Conservation (phyloP, 2,329 filamentous ascomycete genomes). For the Pyrenochaeta sp. region DNA sequence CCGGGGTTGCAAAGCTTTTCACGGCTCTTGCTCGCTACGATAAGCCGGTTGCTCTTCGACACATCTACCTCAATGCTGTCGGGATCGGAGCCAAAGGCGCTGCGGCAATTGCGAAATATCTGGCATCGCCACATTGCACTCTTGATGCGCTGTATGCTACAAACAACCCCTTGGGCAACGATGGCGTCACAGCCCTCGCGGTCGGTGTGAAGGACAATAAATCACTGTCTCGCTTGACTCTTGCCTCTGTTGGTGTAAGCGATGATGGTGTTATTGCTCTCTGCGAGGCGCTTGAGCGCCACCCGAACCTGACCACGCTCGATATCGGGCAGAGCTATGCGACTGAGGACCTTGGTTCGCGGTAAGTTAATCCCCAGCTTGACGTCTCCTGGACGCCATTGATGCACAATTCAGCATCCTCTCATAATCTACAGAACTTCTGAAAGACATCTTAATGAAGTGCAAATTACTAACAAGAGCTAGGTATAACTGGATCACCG, state of each 20-base stretch:
- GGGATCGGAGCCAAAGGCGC: conserved; percentile 37
- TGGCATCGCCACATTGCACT: conserved; percentile 33
- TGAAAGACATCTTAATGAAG: neutral
- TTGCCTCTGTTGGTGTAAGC: conserved; percentile 57
- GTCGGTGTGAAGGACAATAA: conserved; percentile 29
- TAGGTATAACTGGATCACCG: conserved; percentile 58
- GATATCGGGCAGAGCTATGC: conserved; percentile 59
- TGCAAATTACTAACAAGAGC: neutral
- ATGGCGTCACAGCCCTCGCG: conserved; percentile 30
- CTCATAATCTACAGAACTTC: no score
- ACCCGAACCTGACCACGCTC: conserved; percentile 50
- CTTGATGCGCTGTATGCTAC: conserved; percentile 43
- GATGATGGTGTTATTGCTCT: conserved; percentile 52
- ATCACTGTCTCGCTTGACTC: conserved; percentile 37
- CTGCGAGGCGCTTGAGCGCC: conserved; percentile 47
- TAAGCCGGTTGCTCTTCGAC: conserved; percentile 28
- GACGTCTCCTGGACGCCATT: no score
- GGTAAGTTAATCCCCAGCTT: conserved; percentile 15
- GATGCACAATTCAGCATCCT: no score
- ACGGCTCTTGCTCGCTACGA: conserved; percentile 46
- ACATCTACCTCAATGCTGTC: conserved; percentile 46
- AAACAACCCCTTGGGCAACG: conserved; percentile 44
- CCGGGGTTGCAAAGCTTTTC: conserved; percentile 57
- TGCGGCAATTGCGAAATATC: conserved; percentile 34
- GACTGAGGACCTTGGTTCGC: conserved; percentile 51